Conservation (phyloP, 1,284 basidiomycete genomes). For the Irpex sp. region DNA sequence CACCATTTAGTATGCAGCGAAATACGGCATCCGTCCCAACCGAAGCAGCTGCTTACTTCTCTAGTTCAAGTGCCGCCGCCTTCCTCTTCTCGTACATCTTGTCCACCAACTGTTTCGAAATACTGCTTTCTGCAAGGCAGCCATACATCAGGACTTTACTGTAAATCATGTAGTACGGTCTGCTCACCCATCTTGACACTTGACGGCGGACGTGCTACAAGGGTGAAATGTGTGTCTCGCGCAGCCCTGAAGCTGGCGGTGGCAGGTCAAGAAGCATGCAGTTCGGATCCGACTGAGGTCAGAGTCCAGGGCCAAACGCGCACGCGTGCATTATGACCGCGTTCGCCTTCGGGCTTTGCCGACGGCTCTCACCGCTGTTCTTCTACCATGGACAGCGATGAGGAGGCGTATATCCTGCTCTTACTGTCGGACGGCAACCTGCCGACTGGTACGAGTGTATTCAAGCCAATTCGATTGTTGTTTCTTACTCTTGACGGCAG, state of each 20-base stretch:
- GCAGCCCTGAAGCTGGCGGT: not conserved
- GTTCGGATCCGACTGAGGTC: not conserved
- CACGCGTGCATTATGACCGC: constrained; percentile 6
- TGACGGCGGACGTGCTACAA: not conserved
- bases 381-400: constrained; percentile 28
- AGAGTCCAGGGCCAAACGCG: constrained; percentile 5
- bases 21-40: not conserved
- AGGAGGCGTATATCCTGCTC: constrained; percentile 65
- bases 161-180: not conserved
- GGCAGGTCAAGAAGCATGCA: not conserved
- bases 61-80: constrained; percentile 91
- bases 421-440: constrained; percentile 80
- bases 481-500: constrained; percentile 25
- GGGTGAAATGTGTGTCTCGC: not conserved
- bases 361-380: not conserved
- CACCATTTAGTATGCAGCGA: constrained; percentile 23
- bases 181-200: constrained; percentile 6
- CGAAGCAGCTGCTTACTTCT: constrained; percentile 60
- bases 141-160: not conserved
- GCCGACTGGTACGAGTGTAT: constrained; percentile 45
- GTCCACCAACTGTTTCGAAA: constrained; percentile 76
- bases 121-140: constrained; percentile 48
- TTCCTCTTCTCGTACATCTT: constrained; percentile 96
- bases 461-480: not conserved
- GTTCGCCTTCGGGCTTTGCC: not conserved